Evolutionary conservation across 148 eudicot species (phyloP), one percentile per base, ranked within the genome.

Genomic region (Vaccinium corymbosum): DNA sequence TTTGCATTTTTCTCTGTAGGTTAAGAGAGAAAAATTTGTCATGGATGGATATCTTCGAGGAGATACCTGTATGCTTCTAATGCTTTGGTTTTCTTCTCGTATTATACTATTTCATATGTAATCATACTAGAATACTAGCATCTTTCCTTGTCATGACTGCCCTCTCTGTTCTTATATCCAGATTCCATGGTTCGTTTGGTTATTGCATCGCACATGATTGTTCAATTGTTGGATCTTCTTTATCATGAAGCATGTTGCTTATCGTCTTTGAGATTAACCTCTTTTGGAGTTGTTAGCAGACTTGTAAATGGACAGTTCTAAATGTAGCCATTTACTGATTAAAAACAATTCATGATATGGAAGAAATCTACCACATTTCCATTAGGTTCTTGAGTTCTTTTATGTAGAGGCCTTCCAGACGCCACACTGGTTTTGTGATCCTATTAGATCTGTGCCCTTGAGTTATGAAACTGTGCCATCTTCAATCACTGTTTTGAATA

Each of bases 41-140:
- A 42, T 97, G 98, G 98, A 97, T 92, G 85, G 98, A 97, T 88
- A 94, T 94, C 73, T 94, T 97, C 87, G 98, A 94, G 87, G 99
- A 97, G 91, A 97, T 97, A 46, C 99, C 99, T 29, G 99, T 97
- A 90, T 87, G 95, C 61, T 52, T 81, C 51, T 80, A 32, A 55
- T 87, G 8, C 66, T 78, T 55, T 50, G 27, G 53, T 25, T 82
- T 74, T 68, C 16, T 50, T 52, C 7, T 52, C 1, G 16, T 15
- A 3, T 4, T 51, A 42, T 64, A 9, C 13, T 57, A 14, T 59
- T n/a, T 50, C 11, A 42, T 11, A 16, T 5, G 48, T n/a, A 52
- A 19, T 53, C 42, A 17, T 68, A 27, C 32, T 50, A 3, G 46
- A 66, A 50, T 51, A 49, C 15, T 11, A 49, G 17, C 53, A 49